Conservation (phyloP, 805 yeast species). For the Metschnikowia lunata region DNA sequence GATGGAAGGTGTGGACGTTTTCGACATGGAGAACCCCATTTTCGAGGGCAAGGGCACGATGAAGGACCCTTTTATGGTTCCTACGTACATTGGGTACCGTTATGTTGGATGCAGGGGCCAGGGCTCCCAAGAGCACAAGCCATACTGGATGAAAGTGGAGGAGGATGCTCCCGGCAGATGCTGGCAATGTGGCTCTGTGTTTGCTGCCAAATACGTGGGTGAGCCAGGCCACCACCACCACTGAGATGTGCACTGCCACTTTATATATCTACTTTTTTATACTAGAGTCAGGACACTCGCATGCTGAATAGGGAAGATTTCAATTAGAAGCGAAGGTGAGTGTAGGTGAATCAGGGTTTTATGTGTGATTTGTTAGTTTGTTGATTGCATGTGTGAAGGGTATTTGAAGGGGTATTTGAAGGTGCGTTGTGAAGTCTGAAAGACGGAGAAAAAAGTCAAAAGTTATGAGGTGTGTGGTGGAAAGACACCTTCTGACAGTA, state of each 20-base stretch:
- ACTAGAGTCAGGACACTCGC: too few species aligned
- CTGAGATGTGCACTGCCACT: slow-evolving; percentile 6
- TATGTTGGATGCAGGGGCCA: slow-evolving; percentile 97
- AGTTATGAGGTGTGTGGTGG: too few species aligned
- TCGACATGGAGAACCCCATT: slow-evolving; percentile 85
- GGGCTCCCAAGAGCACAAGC: slow-evolving; percentile 87
- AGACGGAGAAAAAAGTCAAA: too few species aligned
- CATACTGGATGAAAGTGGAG: slow-evolving; percentile 90
- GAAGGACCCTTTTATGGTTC: slow-evolving; percentile 82
- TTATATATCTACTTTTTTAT: too few species aligned
- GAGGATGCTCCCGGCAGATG: slow-evolving; percentile 84
- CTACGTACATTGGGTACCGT: slow-evolving; percentile 88
- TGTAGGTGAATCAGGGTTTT: too few species aligned
- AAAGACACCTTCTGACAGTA: too few species aligned
- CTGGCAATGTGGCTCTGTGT: slow-evolving; percentile 98
- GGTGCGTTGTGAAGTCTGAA: too few species aligned
- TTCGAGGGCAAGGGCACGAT: slow-evolving; percentile 87
- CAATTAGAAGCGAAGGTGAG: too few species aligned
- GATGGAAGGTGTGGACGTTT: slow-evolving; percentile 91
- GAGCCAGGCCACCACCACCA: slow-evolving; percentile 64
- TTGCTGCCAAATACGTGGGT: slow-evolving; percentile 84
- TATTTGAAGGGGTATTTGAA: too few species aligned
- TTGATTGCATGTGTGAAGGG: too few species aligned
- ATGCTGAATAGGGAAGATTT: too few species aligned
- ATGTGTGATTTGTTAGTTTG: too few species aligned